Evolutionary conservation across 164 flowering plant species (phyloP), one percentile per base, ranked within the genome.

Genomic region (Brasenia schreberi): DNA sequence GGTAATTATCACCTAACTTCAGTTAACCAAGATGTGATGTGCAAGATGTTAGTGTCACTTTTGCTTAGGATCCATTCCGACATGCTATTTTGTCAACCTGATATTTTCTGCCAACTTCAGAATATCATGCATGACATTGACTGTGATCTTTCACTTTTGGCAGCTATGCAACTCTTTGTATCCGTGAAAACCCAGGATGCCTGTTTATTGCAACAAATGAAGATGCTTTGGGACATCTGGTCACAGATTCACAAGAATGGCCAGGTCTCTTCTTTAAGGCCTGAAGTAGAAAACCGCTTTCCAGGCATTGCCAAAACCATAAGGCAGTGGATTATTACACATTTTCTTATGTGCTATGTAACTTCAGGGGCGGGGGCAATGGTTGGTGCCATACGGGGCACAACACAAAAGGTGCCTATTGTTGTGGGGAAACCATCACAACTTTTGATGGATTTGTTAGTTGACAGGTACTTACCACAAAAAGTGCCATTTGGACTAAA

Each of bases 391-490:
- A 64, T 94, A 4, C 81, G 91, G 76, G 95, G 95, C 39, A 72
- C 98, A 64, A 86, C 97, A 65, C 77, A 89, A 73, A 86, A 75
- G 71, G 96, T 91, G 74, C 98, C 98, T 65, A 74, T 85, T 75
- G 97, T 94, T 44, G 98, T 94, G 65, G 97, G 98, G 74, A 94
- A 94, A 71, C 97, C 97, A 23, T 85, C 95, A 19, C 86, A 92
- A 33, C 89, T 91, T 69, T 73, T 94, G 86, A 91, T 94, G 98
- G 87, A 91, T 5, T 87, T 86, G 65, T 80, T 94, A 45, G 76
- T 84, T 12, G 18, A 89, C 64, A 89, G 81, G 98, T 93, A 81
- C 70, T 82, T 18, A 19, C n/a, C n/a, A n/a, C n/a, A n/a, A n/a
- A n/a, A 23, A 44, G 52, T 60, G 33, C 16, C 39, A 19, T 7